phyloP scores from a whole-genome alignment of 2,329 filamentous ascomycete genomes.

The Sarocladium strictum region DNA sequence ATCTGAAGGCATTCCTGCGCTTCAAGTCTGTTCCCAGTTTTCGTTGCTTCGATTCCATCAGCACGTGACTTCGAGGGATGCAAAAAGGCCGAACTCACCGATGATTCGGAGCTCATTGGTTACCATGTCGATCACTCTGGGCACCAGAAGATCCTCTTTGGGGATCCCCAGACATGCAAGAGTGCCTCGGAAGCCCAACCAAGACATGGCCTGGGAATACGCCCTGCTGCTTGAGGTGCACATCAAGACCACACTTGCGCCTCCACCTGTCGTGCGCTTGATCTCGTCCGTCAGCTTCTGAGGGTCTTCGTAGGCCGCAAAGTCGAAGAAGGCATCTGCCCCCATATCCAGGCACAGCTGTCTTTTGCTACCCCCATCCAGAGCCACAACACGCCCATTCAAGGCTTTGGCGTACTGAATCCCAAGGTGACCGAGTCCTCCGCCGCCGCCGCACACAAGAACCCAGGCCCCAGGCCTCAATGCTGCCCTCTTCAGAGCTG shows the following conservation, averaged over 20 bases:
- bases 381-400: slow-evolving; percentile 1
- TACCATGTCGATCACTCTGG: neutral
- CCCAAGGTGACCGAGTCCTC: slow-evolving; percentile 12
- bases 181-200: slow-evolving; percentile 3
- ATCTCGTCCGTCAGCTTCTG: neutral
- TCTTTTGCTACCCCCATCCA: neutral
- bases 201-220: neutral
- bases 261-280: neutral
- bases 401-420: slow-evolving; percentile 8
- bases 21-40: slow-evolving; percentile 6
- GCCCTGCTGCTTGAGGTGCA: slow-evolving; percentile 7
- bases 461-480: slow-evolving; percentile 62
- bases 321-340: neutral
- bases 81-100: neutral
- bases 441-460: slow-evolving; percentile 58
- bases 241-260: slow-evolving; percentile 1
- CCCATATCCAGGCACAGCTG: slow-evolving; percentile 2
- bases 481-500: slow-evolving; percentile 65
- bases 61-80: neutral
- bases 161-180: slow-evolving; percentile 3
- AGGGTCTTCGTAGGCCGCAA: neutral
- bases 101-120: neutral
- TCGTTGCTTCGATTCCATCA: neutral
- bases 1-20: slow-evolving; percentile 6
- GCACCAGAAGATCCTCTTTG: neutral